A percentile compares a stretch with the other conserved stretches of the same genome.
Evolutionary conservation across 176 grass and related monocot species (phyloP).

Genomic region (Saccharum officinarum): DNA sequence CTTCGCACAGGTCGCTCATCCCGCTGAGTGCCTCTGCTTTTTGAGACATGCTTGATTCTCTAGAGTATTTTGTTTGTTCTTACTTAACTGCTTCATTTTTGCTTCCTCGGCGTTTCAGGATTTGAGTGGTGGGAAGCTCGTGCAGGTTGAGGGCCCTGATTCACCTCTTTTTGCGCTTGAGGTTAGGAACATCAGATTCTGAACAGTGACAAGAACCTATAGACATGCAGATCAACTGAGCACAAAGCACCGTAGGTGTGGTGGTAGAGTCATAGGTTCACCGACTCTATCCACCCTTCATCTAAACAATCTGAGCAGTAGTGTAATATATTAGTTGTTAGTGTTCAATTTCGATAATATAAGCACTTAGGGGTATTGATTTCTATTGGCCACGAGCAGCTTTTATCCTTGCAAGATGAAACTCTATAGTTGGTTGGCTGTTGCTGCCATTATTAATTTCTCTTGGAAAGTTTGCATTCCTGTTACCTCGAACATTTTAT

Average conservation of each 20-base stretch:
- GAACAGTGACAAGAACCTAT: neutral
- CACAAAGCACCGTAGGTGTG: neutral
- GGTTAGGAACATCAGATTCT: constrained; percentile 46
- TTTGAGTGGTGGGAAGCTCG: constrained; percentile 77
- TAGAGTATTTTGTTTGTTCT: neutral
- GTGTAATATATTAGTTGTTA: neutral
- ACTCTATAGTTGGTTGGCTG: neutral
- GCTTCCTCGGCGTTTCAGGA: constrained; percentile 45
- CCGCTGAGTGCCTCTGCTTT: neutral
- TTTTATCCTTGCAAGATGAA: neutral
- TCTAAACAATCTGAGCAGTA: neutral
- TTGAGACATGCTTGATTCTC: neutral
- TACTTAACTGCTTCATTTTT: constrained; percentile 8
- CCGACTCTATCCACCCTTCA: neutral
- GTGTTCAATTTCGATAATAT: neutral
- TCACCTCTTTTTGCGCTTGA: constrained; percentile 80
- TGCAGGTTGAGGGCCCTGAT: constrained; percentile 74
- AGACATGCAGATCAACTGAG: neutral
- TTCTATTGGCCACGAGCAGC: neutral
- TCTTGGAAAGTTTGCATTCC: neutral
- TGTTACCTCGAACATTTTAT: neutral
- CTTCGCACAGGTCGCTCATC: constrained; percentile 54
- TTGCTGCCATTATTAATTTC: neutral
- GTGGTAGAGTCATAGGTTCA: neutral
- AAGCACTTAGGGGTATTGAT: neutral